A percentile compares a stretch with the other conserved stretches of the same genome.
Evolutionary conservation across 2,329 filamentous ascomycete species (phyloP).

Genomic region (Fusarium nematophilum): DNA sequence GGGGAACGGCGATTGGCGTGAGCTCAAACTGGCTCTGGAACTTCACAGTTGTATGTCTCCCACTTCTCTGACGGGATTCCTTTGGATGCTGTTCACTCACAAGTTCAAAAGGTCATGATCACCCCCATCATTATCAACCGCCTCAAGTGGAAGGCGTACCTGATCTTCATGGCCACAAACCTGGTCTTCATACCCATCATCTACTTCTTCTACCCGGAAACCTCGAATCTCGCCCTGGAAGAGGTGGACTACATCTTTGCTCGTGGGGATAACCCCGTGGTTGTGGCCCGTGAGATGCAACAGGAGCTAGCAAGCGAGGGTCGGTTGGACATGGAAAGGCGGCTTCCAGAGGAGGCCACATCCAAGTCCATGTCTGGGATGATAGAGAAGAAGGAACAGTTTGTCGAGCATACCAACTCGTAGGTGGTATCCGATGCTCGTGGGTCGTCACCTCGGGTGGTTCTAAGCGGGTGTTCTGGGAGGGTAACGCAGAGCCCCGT

Average conservation of each 20-base stretch:
- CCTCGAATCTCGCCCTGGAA: constrained; percentile 59
- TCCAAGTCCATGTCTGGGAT: not conserved
- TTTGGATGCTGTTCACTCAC: constrained; percentile 40
- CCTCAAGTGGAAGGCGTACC: constrained; percentile 62
- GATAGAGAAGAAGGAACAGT: not conserved
- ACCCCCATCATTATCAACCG: constrained; percentile 61
- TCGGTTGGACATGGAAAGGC: constrained; percentile 13
- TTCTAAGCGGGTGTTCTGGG: too few species aligned
- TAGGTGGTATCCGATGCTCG: too few species aligned
- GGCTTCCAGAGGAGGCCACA: not conserved
- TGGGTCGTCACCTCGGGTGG: too few species aligned
- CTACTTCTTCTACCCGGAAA: constrained; percentile 65
- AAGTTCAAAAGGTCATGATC: constrained; percentile 57
- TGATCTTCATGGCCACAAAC: constrained; percentile 64
- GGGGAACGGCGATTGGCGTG: constrained; percentile 38
- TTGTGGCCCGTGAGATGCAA: constrained; percentile 21
- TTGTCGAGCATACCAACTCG: not conserved
- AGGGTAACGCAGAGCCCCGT: too few species aligned
- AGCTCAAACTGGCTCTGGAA: constrained; percentile 24
- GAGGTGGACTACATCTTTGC: constrained; percentile 58
- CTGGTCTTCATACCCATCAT: constrained; percentile 56
- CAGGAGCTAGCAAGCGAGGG: constrained; percentile 17
- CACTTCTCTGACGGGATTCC: too few species aligned
- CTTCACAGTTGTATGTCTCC: constrained; percentile 5
- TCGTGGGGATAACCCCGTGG: constrained; percentile 14